Percentiles rank a stretch among this genome's conserved stretches.
These are phyloP conservation scores for Panaeolus papilionaceus DNA, from an alignment of 768 basidiomycete species.

Conservation along the genomic window DNA sequence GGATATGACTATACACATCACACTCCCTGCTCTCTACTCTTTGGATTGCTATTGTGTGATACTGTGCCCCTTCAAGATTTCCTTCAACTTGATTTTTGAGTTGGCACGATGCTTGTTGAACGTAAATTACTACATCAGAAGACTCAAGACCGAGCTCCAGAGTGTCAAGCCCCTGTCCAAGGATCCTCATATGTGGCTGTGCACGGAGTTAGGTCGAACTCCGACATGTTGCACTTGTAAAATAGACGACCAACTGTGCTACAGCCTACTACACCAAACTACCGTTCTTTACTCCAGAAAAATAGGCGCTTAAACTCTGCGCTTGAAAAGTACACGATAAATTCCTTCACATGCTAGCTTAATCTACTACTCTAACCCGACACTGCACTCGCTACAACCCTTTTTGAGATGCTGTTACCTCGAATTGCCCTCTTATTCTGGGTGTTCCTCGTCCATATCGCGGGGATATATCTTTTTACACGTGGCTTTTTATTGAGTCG, in stretches of 20 bases:
- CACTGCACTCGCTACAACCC: neutral
- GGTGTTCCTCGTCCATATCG: constrained; percentile 71
- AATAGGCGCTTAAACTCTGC: neutral
- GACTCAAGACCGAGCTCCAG: no score
- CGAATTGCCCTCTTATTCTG: constrained; percentile 47
- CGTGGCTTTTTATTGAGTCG: constrained; percentile 88
- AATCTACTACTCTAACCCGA: neutral
- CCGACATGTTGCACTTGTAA: neutral
- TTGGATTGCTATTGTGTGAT: neutral
- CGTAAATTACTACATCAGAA: no score
- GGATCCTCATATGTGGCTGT: neutral
- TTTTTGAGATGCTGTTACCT: constrained; percentile 10
- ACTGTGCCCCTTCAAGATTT: neutral
- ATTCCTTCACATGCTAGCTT: constrained; percentile 5
- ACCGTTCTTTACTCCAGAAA: neutral
- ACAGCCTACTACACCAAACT: neutral
- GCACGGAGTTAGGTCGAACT: constrained; percentile 8
- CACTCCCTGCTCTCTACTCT: constrained; percentile 7
- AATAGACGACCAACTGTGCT: neutral
- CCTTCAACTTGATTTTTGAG: no score
- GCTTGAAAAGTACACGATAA: neutral
- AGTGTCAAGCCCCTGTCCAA: no score
- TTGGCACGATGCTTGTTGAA: no score
- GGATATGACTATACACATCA: constrained; percentile 1
- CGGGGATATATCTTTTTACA: constrained; percentile 89